A percentile compares a stretch with the other conserved stretches of the same genome.
phyloP scores from a whole-genome alignment of 805 yeast species.

The Ogataea neopini region DNA sequence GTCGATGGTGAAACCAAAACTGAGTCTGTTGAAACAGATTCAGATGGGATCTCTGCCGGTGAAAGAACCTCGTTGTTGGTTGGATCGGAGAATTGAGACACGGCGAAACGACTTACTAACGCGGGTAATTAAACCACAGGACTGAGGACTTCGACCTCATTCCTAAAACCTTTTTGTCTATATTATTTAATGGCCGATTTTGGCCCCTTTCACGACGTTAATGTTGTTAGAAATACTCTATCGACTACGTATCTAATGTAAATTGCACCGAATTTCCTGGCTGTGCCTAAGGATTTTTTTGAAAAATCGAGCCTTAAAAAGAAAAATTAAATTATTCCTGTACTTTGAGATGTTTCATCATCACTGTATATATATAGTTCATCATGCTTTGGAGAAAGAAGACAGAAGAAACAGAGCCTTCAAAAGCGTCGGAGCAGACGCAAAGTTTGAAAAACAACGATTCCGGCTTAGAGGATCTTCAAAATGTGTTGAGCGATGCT shows the following conservation, averaged over 20 bases:
- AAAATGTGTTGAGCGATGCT: constrained; percentile 24
- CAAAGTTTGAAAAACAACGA: background rate
- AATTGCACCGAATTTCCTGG: background rate
- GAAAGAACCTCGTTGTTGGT: constrained; percentile 8
- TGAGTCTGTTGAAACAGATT: background rate
- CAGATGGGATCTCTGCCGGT: constrained; percentile 6
- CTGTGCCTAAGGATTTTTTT: too few species aligned
- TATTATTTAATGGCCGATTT: background rate
- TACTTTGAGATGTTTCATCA: too few species aligned
- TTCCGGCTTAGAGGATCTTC: constrained; percentile 12
- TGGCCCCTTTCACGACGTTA: too few species aligned
- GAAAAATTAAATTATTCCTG: too few species aligned
- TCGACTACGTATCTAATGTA: background rate
- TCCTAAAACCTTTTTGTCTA: background rate
- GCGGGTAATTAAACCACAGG: too few species aligned
- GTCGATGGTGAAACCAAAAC: constrained; percentile 18
- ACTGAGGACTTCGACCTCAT: background rate
- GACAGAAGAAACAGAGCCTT: background rate
- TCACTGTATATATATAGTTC: too few species aligned
- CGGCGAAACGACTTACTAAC: too few species aligned
- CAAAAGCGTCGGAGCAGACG: background rate
- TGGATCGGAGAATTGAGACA: background rate
- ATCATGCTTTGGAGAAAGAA: constrained; percentile 9
- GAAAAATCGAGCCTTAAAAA: background rate
- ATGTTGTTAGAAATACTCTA: background rate